Evolutionary conservation across 176 grass and related monocot genomes (phyloP).

Genomic region (Tillandsia fasciculata): DNA sequence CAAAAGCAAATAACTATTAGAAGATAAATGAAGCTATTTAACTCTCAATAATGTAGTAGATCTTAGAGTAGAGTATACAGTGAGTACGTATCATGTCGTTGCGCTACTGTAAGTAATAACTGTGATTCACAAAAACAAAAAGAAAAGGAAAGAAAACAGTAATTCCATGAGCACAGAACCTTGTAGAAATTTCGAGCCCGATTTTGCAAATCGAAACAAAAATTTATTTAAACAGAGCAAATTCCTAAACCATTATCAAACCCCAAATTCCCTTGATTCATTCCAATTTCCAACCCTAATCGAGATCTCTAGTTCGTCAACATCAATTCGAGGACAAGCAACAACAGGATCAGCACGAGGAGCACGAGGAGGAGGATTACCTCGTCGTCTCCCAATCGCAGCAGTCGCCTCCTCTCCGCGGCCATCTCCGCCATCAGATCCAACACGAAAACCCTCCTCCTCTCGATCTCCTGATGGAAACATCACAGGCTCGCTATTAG

Average conservation of each 20-base stretch:
- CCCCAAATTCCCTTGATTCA: background rate
- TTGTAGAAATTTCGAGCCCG: no score
- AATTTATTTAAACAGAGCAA: no score
- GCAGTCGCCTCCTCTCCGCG: background rate
- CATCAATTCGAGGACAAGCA: background rate
- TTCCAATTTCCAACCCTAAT: background rate
- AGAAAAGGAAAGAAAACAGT: no score
- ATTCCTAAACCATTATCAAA: background rate
- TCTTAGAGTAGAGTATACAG: no score
- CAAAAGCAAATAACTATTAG: no score
- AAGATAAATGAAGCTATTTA: no score
- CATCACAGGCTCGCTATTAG: background rate
- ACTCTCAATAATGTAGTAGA: no score
- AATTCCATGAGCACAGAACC: no score
- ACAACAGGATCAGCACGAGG: background rate
- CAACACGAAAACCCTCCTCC: background rate
- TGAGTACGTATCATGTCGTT: no score
- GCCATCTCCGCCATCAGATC: conserved; percentile 4
- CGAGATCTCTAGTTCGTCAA: background rate
- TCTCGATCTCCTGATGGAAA: background rate
- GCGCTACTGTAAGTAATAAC: no score
- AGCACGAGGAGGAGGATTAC: background rate
- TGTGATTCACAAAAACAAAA: no score
- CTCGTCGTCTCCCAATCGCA: background rate
- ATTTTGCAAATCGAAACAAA: no score